Percentiles rank a stretch among this genome's conserved stretches.
phyloP scores from a whole-genome alignment of 257 asterid species.

The Solanum clarkiae region DNA sequence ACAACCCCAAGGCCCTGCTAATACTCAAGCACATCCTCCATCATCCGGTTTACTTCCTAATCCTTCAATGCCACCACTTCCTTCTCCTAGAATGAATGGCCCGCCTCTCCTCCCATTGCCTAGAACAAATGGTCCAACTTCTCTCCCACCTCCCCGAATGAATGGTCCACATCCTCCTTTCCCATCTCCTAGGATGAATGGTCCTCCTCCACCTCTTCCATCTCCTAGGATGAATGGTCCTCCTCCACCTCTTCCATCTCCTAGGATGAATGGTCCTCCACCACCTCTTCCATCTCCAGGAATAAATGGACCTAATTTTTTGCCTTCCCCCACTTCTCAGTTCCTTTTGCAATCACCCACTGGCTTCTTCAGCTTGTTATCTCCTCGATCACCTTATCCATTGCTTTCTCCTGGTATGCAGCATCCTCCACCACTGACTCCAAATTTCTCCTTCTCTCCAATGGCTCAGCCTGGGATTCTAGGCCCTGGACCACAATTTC shows the following conservation, averaged over 20 bases:
- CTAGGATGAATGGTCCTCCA: conserved; percentile 47
- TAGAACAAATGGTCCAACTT: conserved; percentile 1
- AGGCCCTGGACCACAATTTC: conserved; percentile 77
- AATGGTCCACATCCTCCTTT: not conserved
- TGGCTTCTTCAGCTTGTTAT: conserved; percentile 47
- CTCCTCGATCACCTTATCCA: conserved; percentile 83
- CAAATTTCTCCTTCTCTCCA: conserved; percentile 63
- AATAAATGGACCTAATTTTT: conserved; percentile 40
- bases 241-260: conserved; percentile 34
- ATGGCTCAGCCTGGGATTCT: conserved; percentile 64
- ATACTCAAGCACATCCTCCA: conserved; percentile 9
- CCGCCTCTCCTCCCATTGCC: not conserved
- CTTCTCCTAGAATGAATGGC: conserved; percentile 46
- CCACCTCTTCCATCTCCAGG: conserved; percentile 43
- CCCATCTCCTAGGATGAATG: conserved; percentile 52
- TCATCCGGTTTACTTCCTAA: conserved; percentile 29
- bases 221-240: conserved; percentile 60
- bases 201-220: conserved; percentile 34
- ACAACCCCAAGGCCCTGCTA: conserved; percentile 22
- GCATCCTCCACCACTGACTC: conserved; percentile 53
- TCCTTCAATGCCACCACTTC: conserved; percentile 16
- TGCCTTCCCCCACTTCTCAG: conserved; percentile 83
- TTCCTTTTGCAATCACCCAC: conserved; percentile 71
- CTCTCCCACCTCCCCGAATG: conserved; percentile 15
- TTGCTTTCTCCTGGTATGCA: conserved; percentile 78